These are phyloP conservation scores for Globisporangium emineosum DNA, from an alignment of 352 stramenopile genomes.

Conservation along the genomic window DNA sequence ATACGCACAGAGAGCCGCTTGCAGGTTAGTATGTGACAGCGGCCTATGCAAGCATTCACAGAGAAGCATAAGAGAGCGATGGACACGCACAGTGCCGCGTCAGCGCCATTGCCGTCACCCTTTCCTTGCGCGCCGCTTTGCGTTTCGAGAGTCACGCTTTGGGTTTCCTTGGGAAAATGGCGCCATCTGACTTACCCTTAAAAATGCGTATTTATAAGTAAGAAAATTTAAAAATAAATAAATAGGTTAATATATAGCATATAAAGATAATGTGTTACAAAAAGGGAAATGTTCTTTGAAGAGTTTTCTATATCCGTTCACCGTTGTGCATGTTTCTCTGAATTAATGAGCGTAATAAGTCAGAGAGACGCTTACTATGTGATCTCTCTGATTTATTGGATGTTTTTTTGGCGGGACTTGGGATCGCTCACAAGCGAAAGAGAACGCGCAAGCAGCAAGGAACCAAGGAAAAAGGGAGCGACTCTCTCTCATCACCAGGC, in stretches of 20 bases:
- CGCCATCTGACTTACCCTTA: no score
- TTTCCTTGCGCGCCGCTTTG: conserved; percentile 10
- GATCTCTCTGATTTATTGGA: neutral
- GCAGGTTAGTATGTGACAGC: neutral
- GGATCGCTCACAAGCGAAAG: neutral
- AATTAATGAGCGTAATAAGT: neutral
- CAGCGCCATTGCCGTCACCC: conserved; percentile 31
- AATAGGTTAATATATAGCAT: no score
- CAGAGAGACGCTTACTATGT: neutral
- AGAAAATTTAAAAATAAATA: no score
- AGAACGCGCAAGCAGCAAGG: conserved; percentile 1
- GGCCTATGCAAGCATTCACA: neutral
- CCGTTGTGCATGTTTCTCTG: neutral
- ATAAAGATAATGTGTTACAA: no score
- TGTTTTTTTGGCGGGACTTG: neutral
- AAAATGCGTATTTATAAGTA: no score
- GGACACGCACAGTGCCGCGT: conserved; percentile 50
- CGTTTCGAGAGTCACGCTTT: neutral
- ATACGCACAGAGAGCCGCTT: neutral
- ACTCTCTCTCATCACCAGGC: neutral
- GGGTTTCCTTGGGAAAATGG: no score
- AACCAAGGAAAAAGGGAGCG: neutral
- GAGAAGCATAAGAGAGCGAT: neutral
- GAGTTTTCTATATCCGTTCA: no score
- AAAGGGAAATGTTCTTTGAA: no score